phyloP scores from a whole-genome alignment of 164 flowering plant genomes.

The Cinnamomum chago region DNA sequence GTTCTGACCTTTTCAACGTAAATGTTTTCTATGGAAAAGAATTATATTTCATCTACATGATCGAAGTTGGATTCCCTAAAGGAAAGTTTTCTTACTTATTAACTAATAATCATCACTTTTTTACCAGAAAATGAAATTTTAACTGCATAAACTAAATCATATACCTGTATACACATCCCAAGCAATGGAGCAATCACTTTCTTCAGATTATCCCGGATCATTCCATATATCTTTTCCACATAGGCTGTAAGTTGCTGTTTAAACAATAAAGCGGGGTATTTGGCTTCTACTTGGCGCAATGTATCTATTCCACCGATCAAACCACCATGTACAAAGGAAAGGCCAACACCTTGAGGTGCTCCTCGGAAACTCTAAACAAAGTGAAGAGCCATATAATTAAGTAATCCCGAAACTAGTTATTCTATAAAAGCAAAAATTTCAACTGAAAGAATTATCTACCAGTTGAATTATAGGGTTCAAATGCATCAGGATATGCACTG shows the following conservation, averaged over 20 bases:
- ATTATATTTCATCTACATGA: background rate
- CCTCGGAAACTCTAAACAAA: constrained; percentile 83
- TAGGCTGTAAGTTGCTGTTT: constrained; percentile 99
- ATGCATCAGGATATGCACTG: background rate
- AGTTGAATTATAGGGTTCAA: background rate
- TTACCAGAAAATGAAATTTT: background rate
- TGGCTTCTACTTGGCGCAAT: constrained; percentile 94
- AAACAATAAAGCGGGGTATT: constrained; percentile 95
- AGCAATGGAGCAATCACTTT: constrained; percentile 95
- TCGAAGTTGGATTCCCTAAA: background rate
- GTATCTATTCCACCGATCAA: constrained; percentile 63
- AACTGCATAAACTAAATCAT: background rate
- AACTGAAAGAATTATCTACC: background rate
- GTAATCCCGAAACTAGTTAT: background rate
- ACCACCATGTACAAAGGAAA: constrained; percentile 66
- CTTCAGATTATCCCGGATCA: constrained; percentile 95
- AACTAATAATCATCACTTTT: background rate
- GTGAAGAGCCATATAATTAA: background rate
- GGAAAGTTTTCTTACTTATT: too few relatives aligned
- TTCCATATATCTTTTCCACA: constrained; percentile 97
- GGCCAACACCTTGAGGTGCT: constrained; percentile 80
- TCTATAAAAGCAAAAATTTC: background rate
- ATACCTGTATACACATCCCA: constrained; percentile 94
- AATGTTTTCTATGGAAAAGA: background rate
- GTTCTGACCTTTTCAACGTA: background rate